A percentile compares a stretch with the other conserved stretches of the same genome.
phyloP scores from a whole-genome alignment of 768 basidiomycete species.

The Cystobasidiopsis lactophilus region DNA sequence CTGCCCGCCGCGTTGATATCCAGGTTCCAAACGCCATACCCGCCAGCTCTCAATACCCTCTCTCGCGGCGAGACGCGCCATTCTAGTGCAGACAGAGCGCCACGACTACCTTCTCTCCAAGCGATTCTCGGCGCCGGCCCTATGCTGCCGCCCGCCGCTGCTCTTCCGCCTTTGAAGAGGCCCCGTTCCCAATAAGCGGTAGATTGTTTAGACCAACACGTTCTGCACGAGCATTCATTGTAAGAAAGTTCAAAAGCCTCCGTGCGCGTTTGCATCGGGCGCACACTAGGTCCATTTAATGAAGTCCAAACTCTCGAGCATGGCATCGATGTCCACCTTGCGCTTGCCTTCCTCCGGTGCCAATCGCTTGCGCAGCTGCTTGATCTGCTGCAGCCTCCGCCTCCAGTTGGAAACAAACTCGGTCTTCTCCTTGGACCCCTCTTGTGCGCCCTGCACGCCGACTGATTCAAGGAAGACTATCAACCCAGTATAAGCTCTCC shows the following conservation, averaged over 20 bases:
- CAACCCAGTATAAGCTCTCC: neutral
- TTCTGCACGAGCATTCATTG: neutral
- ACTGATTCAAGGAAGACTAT: conserved; percentile 10
- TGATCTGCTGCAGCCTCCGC: neutral
- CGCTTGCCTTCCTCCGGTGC: neutral
- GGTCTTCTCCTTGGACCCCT: neutral
- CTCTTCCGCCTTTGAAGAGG: neutral
- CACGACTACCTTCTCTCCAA: neutral
- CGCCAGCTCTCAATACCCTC: neutral
- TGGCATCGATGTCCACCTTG: neutral
- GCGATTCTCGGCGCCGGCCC: neutral
- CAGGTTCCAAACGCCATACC: neutral
- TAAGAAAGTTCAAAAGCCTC: neutral
- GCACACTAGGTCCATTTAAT: neutral
- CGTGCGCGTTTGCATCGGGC: too few species aligned
- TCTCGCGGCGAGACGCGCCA: neutral
- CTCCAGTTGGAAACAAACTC: conserved; percentile 11
- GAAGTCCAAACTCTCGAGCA: neutral
- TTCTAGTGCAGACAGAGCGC: neutral
- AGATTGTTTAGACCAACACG: neutral
- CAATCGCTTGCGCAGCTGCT: neutral
- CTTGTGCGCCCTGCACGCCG: conserved; percentile 5
- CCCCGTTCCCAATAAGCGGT: neutral
- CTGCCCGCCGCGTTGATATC: neutral
- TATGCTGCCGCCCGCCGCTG: neutral